Base-by-base conservation (phyloP, 495 filamentous ascomycete species). In the Penicillium arizonense region DNA sequence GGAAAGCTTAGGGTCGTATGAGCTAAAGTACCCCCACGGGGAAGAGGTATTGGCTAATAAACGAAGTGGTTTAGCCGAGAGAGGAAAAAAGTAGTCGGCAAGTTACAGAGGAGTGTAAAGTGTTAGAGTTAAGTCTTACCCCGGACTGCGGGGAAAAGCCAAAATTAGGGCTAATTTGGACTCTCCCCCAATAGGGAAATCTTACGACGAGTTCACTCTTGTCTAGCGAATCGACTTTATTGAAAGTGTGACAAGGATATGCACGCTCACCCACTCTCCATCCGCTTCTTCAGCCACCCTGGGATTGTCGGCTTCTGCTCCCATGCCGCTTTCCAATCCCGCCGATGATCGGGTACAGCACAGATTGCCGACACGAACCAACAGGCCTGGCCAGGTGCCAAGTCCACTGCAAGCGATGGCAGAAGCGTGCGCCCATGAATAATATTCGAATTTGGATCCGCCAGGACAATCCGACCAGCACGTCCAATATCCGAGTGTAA, bases 391-490 rank as follows among this genome's bases (percentile, higher is more conserved):
- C 70, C 75, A 18, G 71, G 58, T 8, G 56, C 55, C 42, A 76
- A 26, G 49, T 74, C 66, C 3, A 55, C 55, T 32, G 67, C 57
- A 57, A 91, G 60, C 13, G 84, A 87, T 16, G 88, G 89, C 47
- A 91, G 75, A 36, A 87, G 73, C 0, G 86, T 88, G 45, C 88
- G 68, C 32, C 82, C 81, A 69, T 87, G 81, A 1, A 90, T 77
- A 35, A 91, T 65, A 61, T 91, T 91, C 33, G 85, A 84, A 63
- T 93, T 91, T 1, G 88, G 86, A 64, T 93, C 89, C 2, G 86
- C 85, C 44, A 88, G 82, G 30, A 90, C 82, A 44, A 87, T 71
- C 44, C 71, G 79, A 1, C 86, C 86, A 28, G 65, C 65, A 21
- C 87, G 70, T 9, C 65, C 63, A 34, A 60, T 62, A 1, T 44